Conservation (phyloP, 805 yeast species). For the Candida manassasensis region DNA sequence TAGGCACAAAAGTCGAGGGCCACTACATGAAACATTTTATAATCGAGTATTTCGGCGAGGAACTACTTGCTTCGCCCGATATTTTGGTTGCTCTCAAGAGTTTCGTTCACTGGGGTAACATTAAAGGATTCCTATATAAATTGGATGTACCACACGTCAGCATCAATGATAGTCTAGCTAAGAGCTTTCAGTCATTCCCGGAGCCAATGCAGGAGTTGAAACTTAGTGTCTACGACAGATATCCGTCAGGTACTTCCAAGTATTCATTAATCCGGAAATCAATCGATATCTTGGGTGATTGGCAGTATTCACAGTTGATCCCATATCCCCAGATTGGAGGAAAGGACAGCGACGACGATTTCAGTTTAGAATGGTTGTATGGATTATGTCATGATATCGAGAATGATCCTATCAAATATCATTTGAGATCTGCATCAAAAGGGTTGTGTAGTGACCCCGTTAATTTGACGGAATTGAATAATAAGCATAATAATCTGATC, state of each 20-base stretch:
- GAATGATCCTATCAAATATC: conserved; percentile 44
- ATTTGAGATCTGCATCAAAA: conserved; percentile 38
- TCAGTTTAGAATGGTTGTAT: conserved; percentile 30
- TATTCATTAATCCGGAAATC: conserved; percentile 39
- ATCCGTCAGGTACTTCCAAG: conserved; percentile 52
- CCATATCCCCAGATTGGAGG: conserved; percentile 15
- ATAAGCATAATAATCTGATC: conserved; percentile 14
- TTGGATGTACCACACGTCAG: conserved; percentile 36
- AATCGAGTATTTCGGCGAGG: conserved; percentile 35
- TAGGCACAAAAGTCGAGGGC: conserved; percentile 48
- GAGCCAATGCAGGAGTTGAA: conserved; percentile 36
- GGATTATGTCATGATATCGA: conserved; percentile 43
- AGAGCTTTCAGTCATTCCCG: conserved; percentile 38
- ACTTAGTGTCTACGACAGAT: conserved; percentile 37
- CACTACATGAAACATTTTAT: conserved; percentile 36
- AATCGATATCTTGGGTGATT: conserved; percentile 29
- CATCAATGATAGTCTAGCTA: conserved; percentile 23
- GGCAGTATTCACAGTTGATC: conserved; percentile 35
- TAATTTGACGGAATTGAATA: conserved; percentile 30
- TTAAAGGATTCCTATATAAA: conserved; percentile 42
- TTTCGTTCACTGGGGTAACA: conserved; percentile 53
- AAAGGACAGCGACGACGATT: conserved; percentile 1
- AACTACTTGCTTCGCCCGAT: conserved; percentile 33
- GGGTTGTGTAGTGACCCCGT: conserved; percentile 28
- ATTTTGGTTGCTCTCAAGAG: conserved; percentile 46